Base-by-base conservation (phyloP, 2,329 filamentous ascomycete species). In the Bipolaris oryzae region DNA sequence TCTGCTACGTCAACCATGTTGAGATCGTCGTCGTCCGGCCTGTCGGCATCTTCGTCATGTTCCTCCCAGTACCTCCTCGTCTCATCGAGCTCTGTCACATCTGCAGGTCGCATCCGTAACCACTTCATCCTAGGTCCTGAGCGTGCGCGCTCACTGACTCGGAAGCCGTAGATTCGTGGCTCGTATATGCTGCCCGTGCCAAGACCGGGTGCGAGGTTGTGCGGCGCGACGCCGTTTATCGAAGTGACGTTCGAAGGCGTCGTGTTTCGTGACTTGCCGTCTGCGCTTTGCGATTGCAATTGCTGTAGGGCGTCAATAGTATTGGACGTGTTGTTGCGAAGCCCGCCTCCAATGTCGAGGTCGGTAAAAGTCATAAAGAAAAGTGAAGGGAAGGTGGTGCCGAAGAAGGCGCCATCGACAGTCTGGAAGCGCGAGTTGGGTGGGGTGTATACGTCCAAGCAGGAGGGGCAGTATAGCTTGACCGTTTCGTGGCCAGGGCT, bases 331-430 rank as follows among this genome's bases (percentile, higher is more conserved):
- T 69, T 71, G 88, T 88, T 67, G 87, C 87, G 73, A 70, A 89
- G 88, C 31, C 88, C 88, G 34, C 88, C 88, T 45, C 82, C 82
- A 57, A 98, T 87, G 67, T 97, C 92, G 72, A 97, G 90, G 74
- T 99, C 95, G 34, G 95, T 94, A 77, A 98, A 99, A 37, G 94
- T 99, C 82, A 99, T 94, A 75, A 99, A 92, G 81, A 99, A 99
- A 57, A 99, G 87, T 43, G 92, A 92, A 60, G 93, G 93, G 76
- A 99, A 99, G 0, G 95, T 99, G 51, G 95, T 94, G 45, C 95
- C 95, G 73, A 99, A 99, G 81, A 98, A 99, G 44, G 95, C 95
- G 50, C 95, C 95, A 68, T 99, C 95, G 33, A 99, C 95, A 2
- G 92, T 94, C 78, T 98, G 95, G 75, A 98, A 99, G 18, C 95